Evolutionary conservation across 352 stramenopile genomes (phyloP).

Genomic region (Pythium vanterpoolii): DNA sequence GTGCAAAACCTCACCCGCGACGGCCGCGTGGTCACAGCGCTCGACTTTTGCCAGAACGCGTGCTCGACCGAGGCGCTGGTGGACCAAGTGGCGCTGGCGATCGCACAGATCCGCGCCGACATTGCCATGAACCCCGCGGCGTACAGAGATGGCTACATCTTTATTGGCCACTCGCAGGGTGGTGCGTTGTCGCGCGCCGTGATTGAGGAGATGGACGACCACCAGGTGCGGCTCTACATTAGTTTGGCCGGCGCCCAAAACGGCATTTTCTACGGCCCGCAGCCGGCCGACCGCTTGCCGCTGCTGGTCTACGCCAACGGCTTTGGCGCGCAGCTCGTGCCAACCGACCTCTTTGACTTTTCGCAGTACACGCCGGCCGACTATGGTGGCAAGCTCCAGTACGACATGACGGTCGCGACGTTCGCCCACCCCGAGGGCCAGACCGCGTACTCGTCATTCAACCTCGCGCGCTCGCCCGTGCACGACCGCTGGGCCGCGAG

Average conservation of each 20-base stretch:
- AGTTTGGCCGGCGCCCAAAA: conserved; percentile 48
- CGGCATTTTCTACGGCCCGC: conserved; percentile 49
- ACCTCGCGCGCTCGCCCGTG: conserved; percentile 34
- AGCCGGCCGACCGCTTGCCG: conserved; percentile 29
- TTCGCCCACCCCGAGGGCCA: conserved; percentile 31
- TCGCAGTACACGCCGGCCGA: conserved; percentile 21
- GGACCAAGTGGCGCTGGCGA: conserved; percentile 38
- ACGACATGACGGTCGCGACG: conserved; percentile 28
- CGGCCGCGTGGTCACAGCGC: conserved; percentile 31
- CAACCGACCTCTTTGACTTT: conserved; percentile 34
- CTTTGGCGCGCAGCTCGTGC: conserved; percentile 31
- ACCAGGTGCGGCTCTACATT: conserved; percentile 41
- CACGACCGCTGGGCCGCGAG: conserved; percentile 4
- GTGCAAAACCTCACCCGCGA: conserved; percentile 32
- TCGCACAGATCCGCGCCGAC: conserved; percentile 37
- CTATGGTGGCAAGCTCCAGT: conserved; percentile 39
- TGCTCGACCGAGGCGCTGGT: conserved; percentile 33
- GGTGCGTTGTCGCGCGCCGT: conserved; percentile 39
- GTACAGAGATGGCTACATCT: conserved; percentile 41
- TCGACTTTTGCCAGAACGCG: conserved; percentile 38
- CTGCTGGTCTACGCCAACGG: conserved; percentile 28
- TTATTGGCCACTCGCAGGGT: conserved; percentile 49
- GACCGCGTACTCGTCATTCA: conserved; percentile 30
- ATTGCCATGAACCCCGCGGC: conserved; percentile 25
- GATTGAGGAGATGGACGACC: conserved; percentile 55